phyloP scores from a whole-genome alignment of 164 flowering plant genomes.

The Houttuynia cordata region DNA sequence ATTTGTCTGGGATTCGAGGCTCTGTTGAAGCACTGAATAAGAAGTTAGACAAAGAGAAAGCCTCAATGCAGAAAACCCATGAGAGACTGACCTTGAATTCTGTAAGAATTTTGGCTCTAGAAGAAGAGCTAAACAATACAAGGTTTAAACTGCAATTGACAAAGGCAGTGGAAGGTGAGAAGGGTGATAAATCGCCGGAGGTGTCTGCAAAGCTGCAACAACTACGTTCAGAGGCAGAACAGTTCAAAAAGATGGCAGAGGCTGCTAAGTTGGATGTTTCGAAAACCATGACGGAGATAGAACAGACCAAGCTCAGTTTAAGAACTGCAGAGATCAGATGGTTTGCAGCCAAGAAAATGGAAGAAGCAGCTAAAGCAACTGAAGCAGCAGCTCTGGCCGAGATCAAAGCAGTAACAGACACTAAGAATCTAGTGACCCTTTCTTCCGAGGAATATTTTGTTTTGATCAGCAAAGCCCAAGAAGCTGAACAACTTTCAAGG shows the following conservation, averaged over 20 bases:
- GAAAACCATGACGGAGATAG: constrained; percentile 57
- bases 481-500: constrained; percentile 52
- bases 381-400: constrained; percentile 78
- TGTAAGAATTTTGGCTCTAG: constrained; percentile 51
- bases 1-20: constrained; percentile 60
- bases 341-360: constrained; percentile 77
- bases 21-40: constrained; percentile 58
- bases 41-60: constrained; percentile 64
- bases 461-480: constrained; percentile 42
- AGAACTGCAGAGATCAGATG: constrained; percentile 69
- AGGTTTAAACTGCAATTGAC: constrained; percentile 34
- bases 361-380: constrained; percentile 80
- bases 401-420: constrained; percentile 44
- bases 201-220: constrained; percentile 46
- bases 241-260: constrained; percentile 62
- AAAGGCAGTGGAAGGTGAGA: constrained; percentile 28
- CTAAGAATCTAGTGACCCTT: constrained; percentile 41
- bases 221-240: constrained; percentile 53
- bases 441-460: constrained; percentile 64
- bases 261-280: constrained; percentile 49
- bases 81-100: constrained; percentile 53
- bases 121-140: constrained; percentile 54
- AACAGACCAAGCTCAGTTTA: constrained; percentile 44
- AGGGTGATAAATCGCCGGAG: constrained; percentile 26
- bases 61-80: constrained; percentile 61